phyloP scores from a whole-genome alignment of 2,329 filamentous ascomycete genomes.

The Diaporthe sp. region DNA sequence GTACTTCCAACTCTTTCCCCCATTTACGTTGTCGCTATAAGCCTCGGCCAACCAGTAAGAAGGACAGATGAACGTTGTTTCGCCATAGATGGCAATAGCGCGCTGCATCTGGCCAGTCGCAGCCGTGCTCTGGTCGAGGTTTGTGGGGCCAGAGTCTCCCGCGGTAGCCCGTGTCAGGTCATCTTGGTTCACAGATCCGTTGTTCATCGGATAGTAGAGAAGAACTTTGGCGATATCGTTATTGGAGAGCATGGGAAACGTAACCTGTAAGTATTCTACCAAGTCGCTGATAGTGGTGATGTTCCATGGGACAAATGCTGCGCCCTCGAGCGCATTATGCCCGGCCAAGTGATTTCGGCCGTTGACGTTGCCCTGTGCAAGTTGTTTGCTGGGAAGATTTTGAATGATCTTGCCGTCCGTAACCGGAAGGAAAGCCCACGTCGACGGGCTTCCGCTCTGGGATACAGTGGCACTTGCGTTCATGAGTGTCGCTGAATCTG shows the following conservation, averaged over 20 bases:
- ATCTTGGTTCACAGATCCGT: background rate
- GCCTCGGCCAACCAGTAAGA: slow-evolving; percentile 25
- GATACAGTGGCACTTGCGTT: slow-evolving; percentile 6
- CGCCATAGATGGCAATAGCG: slow-evolving; percentile 21
- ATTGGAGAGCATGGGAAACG: slow-evolving; percentile 22
- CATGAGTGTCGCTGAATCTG: slow-evolving; percentile 1
- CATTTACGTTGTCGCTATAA: slow-evolving; percentile 1
- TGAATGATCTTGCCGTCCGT: slow-evolving; percentile 12
- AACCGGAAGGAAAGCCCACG: slow-evolving; percentile 14
- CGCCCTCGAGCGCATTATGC: slow-evolving; percentile 18
- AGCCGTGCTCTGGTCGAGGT: slow-evolving; percentile 22
- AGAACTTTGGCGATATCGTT: slow-evolving; percentile 18
- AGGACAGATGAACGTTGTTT: slow-evolving; percentile 19
- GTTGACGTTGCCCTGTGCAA: slow-evolving; percentile 11
- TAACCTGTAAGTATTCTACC: background rate
- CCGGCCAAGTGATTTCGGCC: slow-evolving; percentile 4
- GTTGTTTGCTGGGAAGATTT: background rate
- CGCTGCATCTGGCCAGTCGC: slow-evolving; percentile 17
- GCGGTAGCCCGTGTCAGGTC: slow-evolving; percentile 1
- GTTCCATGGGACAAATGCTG: background rate
- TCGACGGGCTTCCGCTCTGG: slow-evolving; percentile 3
- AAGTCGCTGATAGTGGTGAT: slow-evolving; percentile 8
- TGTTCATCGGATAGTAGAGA: slow-evolving; percentile 15
- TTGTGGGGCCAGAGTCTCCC: background rate
- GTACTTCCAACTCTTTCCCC: slow-evolving; percentile 14